Percentiles rank a stretch among this genome's conserved stretches.
Conservation (phyloP, 768 basidiomycete species). For the Boletus patriciae region DNA sequence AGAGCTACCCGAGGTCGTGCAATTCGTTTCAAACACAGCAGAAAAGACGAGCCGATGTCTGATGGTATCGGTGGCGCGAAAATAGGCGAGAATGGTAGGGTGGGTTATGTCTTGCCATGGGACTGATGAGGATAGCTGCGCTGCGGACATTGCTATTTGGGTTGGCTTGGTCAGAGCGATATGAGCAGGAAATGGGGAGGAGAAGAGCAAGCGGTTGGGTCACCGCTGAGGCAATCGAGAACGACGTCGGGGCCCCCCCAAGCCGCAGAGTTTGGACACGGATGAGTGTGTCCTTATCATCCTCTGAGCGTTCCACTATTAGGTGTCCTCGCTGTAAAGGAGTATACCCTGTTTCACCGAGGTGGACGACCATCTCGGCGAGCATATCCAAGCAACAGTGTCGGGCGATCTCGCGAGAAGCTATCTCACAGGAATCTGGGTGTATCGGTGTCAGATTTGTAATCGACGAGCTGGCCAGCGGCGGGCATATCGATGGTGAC, state of each 20-base stretch:
- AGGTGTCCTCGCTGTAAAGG: constrained; percentile 67
- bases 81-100: constrained; percentile 66
- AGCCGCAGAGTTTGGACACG: no score
- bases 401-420: constrained; percentile 53
- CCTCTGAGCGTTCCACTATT: constrained; percentile 55
- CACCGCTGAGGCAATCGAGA: constrained; percentile 51
- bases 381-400: constrained; percentile 38
- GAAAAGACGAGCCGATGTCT: constrained; percentile 75
- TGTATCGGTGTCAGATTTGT: no score
- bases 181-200: constrained; percentile 4
- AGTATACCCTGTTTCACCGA: constrained; percentile 83
- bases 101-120: constrained; percentile 55
- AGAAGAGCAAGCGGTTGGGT: no score
- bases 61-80: constrained; percentile 72
- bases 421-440: no score
- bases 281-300: constrained; percentile 78
- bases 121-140: constrained; percentile 69
- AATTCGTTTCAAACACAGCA: constrained; percentile 50
- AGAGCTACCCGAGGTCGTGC: constrained; percentile 26
- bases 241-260: no score
- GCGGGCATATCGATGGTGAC: no score
- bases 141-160: constrained; percentile 82
- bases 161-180: not conserved
- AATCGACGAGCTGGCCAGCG: no score
- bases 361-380: constrained; percentile 72